A percentile compares a stretch with the other conserved stretches of the same genome.
phyloP scores from a whole-genome alignment of 495 filamentous ascomycete genomes.

The Echria macrotheca region DNA sequence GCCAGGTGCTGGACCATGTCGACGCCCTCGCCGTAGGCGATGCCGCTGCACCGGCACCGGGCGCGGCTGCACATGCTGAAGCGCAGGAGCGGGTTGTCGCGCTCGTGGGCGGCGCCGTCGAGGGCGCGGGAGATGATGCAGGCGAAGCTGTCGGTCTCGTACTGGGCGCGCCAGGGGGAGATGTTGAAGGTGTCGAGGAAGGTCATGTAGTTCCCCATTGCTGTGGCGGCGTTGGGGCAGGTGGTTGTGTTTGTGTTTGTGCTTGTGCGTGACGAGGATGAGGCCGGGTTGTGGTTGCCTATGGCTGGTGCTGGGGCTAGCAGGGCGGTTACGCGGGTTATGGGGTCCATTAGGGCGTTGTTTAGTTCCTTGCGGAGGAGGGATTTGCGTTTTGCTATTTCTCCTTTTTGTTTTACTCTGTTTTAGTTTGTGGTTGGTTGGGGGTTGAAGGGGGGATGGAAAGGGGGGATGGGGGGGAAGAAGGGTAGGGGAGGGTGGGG shows the following conservation, averaged over 20 bases:
- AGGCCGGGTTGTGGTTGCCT: no score
- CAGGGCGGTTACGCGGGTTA: conserved; percentile 3
- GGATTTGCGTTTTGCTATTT: conserved; percentile 14
- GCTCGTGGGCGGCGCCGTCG: background rate
- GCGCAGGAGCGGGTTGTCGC: conserved; percentile 4
- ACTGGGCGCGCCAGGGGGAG: conserved; percentile 16
- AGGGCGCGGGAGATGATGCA: conserved; percentile 12
- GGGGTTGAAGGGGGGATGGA: no score
- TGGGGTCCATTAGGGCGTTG: conserved; percentile 13
- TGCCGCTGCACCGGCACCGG: conserved; percentile 6
- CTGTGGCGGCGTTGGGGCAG: conserved; percentile 12
- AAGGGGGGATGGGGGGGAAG: no score
- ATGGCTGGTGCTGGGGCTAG: no score
- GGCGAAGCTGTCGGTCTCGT: conserved; percentile 16
- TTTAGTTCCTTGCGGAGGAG: conserved; percentile 14
- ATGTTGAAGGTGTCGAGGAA: conserved; percentile 13
- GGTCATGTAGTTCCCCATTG: conserved; percentile 16
- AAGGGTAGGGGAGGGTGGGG: no score
- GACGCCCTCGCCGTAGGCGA: conserved; percentile 3
- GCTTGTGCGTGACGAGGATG: background rate
- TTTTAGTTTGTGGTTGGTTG: no score
- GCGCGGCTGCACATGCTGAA: conserved; percentile 11
- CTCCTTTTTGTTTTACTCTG: no score
- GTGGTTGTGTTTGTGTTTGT: background rate
- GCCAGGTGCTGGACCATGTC: conserved; percentile 1